Percentiles rank a stretch among this genome's conserved stretches.
These are phyloP conservation scores for Aspergillus steynii DNA, from an alignment of 495 filamentous ascomycete species.

Conservation along the genomic window DNA sequence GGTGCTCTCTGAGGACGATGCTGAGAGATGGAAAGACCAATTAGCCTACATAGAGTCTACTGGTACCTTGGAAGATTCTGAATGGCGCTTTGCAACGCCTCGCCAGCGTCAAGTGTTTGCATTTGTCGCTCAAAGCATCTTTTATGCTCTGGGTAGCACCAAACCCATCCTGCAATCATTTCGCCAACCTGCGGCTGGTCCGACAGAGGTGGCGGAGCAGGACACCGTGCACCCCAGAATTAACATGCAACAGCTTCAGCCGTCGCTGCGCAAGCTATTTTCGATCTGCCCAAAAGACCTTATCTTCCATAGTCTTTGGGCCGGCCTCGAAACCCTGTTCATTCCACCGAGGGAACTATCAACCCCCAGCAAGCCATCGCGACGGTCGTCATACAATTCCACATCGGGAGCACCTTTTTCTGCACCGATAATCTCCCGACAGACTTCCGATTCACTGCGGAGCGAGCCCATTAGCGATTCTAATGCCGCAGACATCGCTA, in stretches of 20 bases:
- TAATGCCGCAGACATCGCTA: conserved; percentile 57
- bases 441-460: conserved; percentile 25
- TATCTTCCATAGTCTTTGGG: conserved; percentile 77
- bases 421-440: conserved; percentile 29
- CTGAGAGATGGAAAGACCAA: conserved; percentile 42
- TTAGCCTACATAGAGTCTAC: conserved; percentile 38
- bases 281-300: conserved; percentile 50
- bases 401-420: conserved; percentile 23
- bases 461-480: conserved; percentile 49
- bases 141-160: conserved; percentile 69
- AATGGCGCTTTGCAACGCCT: conserved; percentile 41
- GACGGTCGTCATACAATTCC: conserved; percentile 39
- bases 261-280: conserved; percentile 36
- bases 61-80: conserved; percentile 41
- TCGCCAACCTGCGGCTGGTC: conserved; percentile 34
- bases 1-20: conserved; percentile 37
- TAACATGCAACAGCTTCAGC: conserved; percentile 33
- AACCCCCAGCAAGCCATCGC: conserved; percentile 31
- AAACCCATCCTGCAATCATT: conserved; percentile 67
- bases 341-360: conserved; percentile 59
- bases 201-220: conserved; percentile 9
- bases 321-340: conserved; percentile 66
- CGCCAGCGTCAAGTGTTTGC: conserved; percentile 42
- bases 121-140: conserved; percentile 74
- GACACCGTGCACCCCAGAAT: conserved; percentile 19